A percentile compares a stretch with the other conserved stretches of the same genome.
Evolutionary conservation across 345 rosid species (phyloP).

Genomic region (Eucalyptus sideroxylon): DNA sequence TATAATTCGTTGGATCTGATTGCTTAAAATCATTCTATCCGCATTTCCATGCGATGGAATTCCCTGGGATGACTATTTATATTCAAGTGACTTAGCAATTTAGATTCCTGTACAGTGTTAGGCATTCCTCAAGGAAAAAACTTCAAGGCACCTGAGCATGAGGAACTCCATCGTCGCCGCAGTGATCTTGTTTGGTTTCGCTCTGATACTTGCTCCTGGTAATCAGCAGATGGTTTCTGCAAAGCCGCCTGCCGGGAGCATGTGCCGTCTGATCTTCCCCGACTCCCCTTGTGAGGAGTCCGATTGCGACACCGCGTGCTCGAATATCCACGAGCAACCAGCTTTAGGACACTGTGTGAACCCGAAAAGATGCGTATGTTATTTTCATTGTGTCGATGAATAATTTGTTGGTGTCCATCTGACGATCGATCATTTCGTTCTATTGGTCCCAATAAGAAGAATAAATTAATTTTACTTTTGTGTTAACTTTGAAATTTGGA

Average conservation of each 20-base stretch:
- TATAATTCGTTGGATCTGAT: not conserved
- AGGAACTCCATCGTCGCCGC: not conserved
- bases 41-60: not conserved
- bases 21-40: not conserved
- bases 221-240: not conserved
- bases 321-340: not conserved
- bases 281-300: not conserved
- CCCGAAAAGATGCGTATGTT: not conserved
- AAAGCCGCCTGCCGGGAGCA: not conserved
- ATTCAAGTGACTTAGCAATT: not conserved
- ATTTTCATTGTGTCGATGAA: not conserved
- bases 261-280: not conserved
- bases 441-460: not conserved
- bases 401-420: not conserved
- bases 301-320: not conserved
- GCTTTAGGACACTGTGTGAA: not conserved
- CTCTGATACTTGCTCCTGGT: not conserved
- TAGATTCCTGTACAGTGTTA: not conserved
- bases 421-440: not conserved
- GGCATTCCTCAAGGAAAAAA: not conserved
- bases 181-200: not conserved
- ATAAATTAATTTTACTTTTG: not conserved
- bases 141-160: not conserved
- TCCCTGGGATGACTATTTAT: not conserved
- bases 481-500: not conserved